Evolutionary conservation across 768 basidiomycete genomes (phyloP).

Genomic region (Calvatia gigantea): DNA sequence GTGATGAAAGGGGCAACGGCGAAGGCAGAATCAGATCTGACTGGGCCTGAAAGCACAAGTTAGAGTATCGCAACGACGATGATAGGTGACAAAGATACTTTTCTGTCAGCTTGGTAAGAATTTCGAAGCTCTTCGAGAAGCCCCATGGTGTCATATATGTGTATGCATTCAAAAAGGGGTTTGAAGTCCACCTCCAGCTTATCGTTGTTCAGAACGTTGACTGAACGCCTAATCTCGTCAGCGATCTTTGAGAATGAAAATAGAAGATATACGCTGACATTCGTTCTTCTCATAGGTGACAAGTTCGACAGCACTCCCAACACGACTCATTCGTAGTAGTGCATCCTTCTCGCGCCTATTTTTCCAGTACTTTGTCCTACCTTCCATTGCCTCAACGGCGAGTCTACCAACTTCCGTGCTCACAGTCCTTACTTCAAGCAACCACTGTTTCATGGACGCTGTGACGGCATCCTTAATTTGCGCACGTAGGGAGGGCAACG

Average conservation of each 20-base stretch:
- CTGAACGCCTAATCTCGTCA: conserved; percentile 37
- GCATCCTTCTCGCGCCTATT: conserved; percentile 81
- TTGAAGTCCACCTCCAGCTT: conserved; percentile 88
- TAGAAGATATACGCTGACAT: conserved; percentile 57
- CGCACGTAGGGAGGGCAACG: conserved; percentile 82
- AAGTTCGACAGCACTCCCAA: conserved; percentile 90
- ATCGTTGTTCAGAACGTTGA: conserved; percentile 90
- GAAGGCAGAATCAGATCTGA: conserved; percentile 89
- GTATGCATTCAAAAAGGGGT: conserved; percentile 94
- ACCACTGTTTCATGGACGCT: conserved; percentile 94
- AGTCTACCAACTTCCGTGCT: conserved; percentile 82
- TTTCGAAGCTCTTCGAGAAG: conserved; percentile 86
- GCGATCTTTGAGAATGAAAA: background rate
- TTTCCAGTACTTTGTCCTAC: conserved; percentile 79
- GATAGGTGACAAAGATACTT: conserved; percentile 41
- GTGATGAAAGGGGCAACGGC: conserved; percentile 60
- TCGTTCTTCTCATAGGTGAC: conserved; percentile 93
- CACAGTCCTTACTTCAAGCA: conserved; percentile 89
- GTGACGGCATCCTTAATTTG: conserved; percentile 94
- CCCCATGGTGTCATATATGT: conserved; percentile 91
- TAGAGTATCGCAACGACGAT: background rate
- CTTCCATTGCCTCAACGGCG: conserved; percentile 89
- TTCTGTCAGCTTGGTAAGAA: conserved; percentile 96
- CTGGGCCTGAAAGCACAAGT: conserved; percentile 67
- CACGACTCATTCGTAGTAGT: conserved; percentile 67